Evolutionary conservation across 768 basidiomycete species (phyloP), one percentile per base, ranked within the genome.

Genomic region (Amanita pseudoporphyria): DNA sequence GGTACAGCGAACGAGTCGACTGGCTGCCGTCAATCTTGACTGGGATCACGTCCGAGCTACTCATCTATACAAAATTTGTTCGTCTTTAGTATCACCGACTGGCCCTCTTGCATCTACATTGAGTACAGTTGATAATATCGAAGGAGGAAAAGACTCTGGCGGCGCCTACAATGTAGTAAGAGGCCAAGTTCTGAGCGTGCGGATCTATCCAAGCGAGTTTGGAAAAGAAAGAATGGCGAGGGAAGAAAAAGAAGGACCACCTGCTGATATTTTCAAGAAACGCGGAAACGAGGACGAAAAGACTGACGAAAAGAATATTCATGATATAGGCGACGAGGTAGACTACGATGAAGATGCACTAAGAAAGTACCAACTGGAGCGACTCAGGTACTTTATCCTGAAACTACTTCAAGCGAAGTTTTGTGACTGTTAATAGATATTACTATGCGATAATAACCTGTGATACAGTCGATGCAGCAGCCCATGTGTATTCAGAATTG

Each of bases 391-490:
- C 52, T 81, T 70, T 19, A 9, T 24, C 5, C 18, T 22, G 3
- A 22, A 10, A 32, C 5, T 36, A 37, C 32, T 31, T 19, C 41
- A n/a, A 32, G 38, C 13, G 52, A 38, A 37, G 41, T 28, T 12
- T 41, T 39, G 39, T 37, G 40, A 52, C 51, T 33, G 30, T 41
- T 28, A 13, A 47, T 60, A 96, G 93, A 51, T 99, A 97, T 63
- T 95, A 89, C 61, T 99, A 97, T 66, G 95, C 95, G 12, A 77
- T 99, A 47, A 82, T 91, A 2, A 87, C 88, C 45, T 98, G 91
- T 66, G 87, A 94, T 58, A 74, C 84, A 1, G 70, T 78, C 9
- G 74, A 81, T 30, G 75, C 92, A 3, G 90, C 94, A 7, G 70
- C 77, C 2, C 83, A 92, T 60, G 79, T 94, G 26, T 87, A 85